Evolutionary conservation across 2,329 filamentous ascomycete genomes (phyloP), one percentile per base, ranked within the genome.

Genomic region (Penicillium vulpinum): DNA sequence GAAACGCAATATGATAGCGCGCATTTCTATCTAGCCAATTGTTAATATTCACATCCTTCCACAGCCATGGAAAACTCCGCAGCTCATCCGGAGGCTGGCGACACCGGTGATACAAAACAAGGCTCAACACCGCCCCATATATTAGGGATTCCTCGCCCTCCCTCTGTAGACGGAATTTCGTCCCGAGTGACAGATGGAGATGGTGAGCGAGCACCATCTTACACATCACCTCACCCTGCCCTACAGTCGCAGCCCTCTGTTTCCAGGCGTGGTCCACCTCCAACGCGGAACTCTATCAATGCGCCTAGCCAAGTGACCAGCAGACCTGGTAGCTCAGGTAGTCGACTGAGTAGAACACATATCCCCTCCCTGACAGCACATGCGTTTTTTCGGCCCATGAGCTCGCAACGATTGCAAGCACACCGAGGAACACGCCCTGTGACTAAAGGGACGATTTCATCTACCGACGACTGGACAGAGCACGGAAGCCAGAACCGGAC

Each of bases 351-450:
- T 71, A 85, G 88, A 69, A 94, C 90, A 40, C 94, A 99, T 80
- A 92, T 96, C 21, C 92, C 94, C 1, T 92, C 89, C 2, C 79
- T 99, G 51, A 88, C 91, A 3, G 92, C 91, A 16, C 89, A 93
- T 69, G 93, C 91, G 52, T 97, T 99, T 78, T 96, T 96, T 71
- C 89, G 88, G 22, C 94, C 94, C 38, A 96, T 99, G 91, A 97
- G 92, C 77, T 96, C 93, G 24, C 92, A 96, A 73, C 89, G 91
- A 72, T 80, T 97, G 49, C 93, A 97, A 76, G 92, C 92, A 53
- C 94, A 97, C 75, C 83, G 93, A 73, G 87, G 88, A 61, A 85
- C 80, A 64, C 79, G 80, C 45, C 81, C 80, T 36, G 57, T 70
- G 61, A 75, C 71, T 43, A 74, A 71, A 54, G 68, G 62, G 31